A percentile compares a stretch with the other conserved stretches of the same genome.
These are phyloP conservation scores for Plenodomus biglobosus DNA, from an alignment of 2,329 filamentous ascomycete genomes.

Conservation along the genomic window DNA sequence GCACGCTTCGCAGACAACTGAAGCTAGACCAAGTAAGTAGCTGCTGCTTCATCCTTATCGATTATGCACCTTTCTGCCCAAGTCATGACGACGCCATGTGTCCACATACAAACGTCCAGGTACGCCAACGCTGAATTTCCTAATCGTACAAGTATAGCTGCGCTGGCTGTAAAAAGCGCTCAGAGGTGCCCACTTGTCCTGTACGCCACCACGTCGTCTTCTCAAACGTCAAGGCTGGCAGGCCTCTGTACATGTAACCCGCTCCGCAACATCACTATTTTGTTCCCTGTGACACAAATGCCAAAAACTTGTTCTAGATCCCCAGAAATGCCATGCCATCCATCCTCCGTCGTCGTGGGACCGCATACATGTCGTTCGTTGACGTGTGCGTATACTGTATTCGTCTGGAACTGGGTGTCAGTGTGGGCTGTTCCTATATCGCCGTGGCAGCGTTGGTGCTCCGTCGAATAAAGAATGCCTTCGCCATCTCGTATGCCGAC, in stretches of 20 bases:
- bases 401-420: conserved; percentile 5
- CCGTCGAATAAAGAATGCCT: conserved; percentile 63
- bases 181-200: conserved; percentile 25
- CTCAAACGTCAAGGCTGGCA: conserved; percentile 12
- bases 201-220: conserved; percentile 32
- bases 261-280: conserved; percentile 19
- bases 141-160: conserved; percentile 36
- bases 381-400: conserved; percentile 11
- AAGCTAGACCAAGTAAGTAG: conserved; percentile 16
- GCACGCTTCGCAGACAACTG: conserved; percentile 17
- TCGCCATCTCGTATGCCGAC: conserved; percentile 69
- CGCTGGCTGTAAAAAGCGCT: conserved; percentile 27
- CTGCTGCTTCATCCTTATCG: conserved; percentile 27
- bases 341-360: conserved; percentile 12
- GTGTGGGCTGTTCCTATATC: conserved; percentile 16
- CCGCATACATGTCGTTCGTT: conserved; percentile 16
- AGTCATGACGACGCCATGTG: background rate
- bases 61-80: conserved; percentile 30
- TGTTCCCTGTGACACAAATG: conserved; percentile 17
- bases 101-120: background rate
- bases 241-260: conserved; percentile 35
- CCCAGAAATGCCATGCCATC: conserved; percentile 14
- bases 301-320: conserved; percentile 21
- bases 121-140: conserved; percentile 9
- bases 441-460: conserved; percentile 33